Evolutionary conservation across 495 filamentous ascomycete species (phyloP), one percentile per base, ranked within the genome.

Genomic region (Filosporella fistucella): DNA sequence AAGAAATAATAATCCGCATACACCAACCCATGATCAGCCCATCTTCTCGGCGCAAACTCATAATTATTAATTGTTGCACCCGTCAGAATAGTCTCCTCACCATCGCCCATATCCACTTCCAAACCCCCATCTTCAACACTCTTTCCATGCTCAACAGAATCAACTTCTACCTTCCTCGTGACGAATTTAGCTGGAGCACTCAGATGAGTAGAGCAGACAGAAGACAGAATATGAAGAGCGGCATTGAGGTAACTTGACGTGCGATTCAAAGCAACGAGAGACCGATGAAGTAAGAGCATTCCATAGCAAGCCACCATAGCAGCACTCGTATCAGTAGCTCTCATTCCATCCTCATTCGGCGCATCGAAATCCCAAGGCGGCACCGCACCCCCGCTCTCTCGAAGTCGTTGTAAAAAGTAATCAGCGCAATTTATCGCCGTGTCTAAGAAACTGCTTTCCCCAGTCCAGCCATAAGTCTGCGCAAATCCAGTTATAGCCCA

Each of bases 1-100:
- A 70, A 46, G 28, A 68, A 58, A 44, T 66, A 70, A 42, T 69
- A 70, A 49, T 68, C 66, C 1, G 63, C 68, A 56, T 70, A 70
- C 9, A 69, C 68, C 3, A 70, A 41, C 22, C 66, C 68, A 34
- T 63, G 63, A 39, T 69, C 51, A 12, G 58, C 56, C 18, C 59
- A 58, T 10, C 52, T 55, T 29, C 51, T 49, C 4, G 51, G 42
- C 6, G 51, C 48, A 10, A 58, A 42, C 13, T 55, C 51, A 23
- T 66, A 64, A 30, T 64, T 58, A 20, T 64, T 61, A 4, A 62
- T 61, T 0, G 65, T 68, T 7, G 62, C 61, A 17, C 60, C 60
- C 52, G 49, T 38, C 4, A 63, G 22, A n/a, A 51, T 50, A 56
- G 58, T 48, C n/a, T 30, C 43, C 20, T 10, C 26, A n/a, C 35